Evolutionary conservation across 2,329 filamentous ascomycete genomes (phyloP).

Genomic region (Microthyrium microscopicum): DNA sequence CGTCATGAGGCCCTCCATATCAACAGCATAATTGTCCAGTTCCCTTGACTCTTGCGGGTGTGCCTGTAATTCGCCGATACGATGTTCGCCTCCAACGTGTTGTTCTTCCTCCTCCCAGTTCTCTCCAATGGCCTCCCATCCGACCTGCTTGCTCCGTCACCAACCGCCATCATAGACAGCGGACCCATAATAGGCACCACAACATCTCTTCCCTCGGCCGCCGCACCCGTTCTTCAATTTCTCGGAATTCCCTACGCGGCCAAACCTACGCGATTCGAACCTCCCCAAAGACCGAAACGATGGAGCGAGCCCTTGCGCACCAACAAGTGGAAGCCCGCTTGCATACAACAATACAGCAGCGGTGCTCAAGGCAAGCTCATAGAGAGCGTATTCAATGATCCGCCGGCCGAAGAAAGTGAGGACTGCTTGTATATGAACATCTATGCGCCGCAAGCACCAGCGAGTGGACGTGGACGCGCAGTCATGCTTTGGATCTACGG

Average conservation of each 20-base stretch:
- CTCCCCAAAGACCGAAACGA: constrained; percentile 12
- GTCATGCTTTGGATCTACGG: constrained; percentile 41
- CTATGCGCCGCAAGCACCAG: constrained; percentile 27
- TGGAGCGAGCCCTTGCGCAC: constrained; percentile 6
- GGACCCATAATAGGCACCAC: too few relatives aligned
- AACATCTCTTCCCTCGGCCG: too few relatives aligned
- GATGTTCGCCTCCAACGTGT: too few relatives aligned
- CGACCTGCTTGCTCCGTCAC: too few relatives aligned
- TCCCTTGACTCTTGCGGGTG: too few relatives aligned
- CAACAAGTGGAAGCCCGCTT: constrained; percentile 1
- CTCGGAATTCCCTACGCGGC: constrained; percentile 19
- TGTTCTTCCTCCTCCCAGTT: too few relatives aligned
- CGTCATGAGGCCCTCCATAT: too few relatives aligned
- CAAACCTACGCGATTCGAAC: constrained; percentile 17
- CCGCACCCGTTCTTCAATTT: too few relatives aligned
- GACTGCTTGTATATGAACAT: constrained; percentile 48
- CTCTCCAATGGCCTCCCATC: too few relatives aligned
- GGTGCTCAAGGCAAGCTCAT: background rate
- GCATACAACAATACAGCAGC: constrained; percentile 2
- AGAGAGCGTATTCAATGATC: constrained; percentile 2
- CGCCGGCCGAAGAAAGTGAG: constrained; percentile 19
- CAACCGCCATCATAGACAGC: too few relatives aligned
- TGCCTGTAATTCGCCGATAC: too few relatives aligned
- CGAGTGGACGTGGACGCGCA: background rate
- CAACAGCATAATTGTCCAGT: too few relatives aligned